Evolutionary conservation across 768 basidiomycete species (phyloP).

Genomic region (Clitopilus passeckerianus): DNA sequence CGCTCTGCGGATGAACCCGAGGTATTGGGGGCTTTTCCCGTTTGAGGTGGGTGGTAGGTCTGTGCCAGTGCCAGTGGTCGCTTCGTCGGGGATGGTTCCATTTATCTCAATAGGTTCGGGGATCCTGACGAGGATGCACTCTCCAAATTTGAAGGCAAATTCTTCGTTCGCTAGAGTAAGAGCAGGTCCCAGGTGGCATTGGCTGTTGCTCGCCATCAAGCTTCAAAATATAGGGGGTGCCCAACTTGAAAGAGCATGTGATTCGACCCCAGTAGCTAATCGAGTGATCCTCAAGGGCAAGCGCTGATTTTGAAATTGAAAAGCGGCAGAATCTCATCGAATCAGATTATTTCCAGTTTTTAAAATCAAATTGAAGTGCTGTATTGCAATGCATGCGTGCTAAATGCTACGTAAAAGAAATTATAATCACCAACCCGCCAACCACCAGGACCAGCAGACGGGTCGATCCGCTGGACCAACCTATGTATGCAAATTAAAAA

Average conservation of each 20-base stretch:
- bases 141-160: neutral
- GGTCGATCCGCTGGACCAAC: conserved; percentile 1
- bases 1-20: conserved; percentile 5
- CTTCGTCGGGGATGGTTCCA: neutral
- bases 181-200: conserved; percentile 3
- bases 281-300: no score
- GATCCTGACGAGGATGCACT: neutral
- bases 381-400: neutral
- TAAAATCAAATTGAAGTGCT: no score
- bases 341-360: no score
- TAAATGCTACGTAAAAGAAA: neutral
- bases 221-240: neutral
- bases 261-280: no score
- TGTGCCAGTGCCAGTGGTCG: neutral
- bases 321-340: no score
- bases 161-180: conserved; percentile 2
- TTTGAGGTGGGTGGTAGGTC: conserved; percentile 4
- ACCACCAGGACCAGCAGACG: neutral
- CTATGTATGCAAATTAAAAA: neutral
- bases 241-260: no score
- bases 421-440: neutral
- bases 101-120: neutral
- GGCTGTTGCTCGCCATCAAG: neutral
- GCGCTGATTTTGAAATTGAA: no score
- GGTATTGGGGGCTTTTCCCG: conserved; percentile 7